Base-by-base conservation (phyloP, 768 basidiomycete species). In the Psilocybe cubensis region DNA sequence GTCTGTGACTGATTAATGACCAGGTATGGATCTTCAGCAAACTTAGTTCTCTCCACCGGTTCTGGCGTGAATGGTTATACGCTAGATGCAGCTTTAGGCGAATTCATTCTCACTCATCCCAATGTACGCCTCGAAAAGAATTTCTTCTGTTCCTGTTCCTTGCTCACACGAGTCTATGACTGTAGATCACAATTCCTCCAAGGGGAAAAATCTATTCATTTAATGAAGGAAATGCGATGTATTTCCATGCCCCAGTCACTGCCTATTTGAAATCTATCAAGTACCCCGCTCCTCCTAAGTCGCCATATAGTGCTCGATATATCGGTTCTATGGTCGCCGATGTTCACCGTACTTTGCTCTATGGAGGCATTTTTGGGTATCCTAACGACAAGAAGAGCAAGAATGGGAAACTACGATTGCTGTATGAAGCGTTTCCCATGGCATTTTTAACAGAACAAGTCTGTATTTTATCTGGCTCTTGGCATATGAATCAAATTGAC, bases 271-370 rank as follows among this genome's bases (percentile, higher is more conserved):
- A 92, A 60, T 91, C 90, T 61, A 92, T 96, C 83, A 96, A 99
- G 75, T 94, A 83, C 72, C 96, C 96, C 1, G 70, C 84, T 43
- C 72, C 83, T 47, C 87, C 86, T 29, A 94, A 88, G 72, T 77
- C 84, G 23, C 96, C 96, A 9, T 96, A 97, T 70, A 93, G 90
- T 60, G 88, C 92, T 61, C 85, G 94, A 59, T 88, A 99, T 75
- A 97, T 98, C 70, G 97, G 97, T 24, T 96, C 94, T 59, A 99
- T 99, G 97, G 97, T 98, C 31, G 96, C 96, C 50, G 96, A 99
- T 74, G 96, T 98, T 23, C 95, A 97, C 75, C 83, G 96, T 64
- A 99, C 96, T 5, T 76, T 99, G 28, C 80, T 99, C 3, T 99
- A 99, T 68, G 97, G 97, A 21, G 97, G 97, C 41, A 98, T 99